Conservation (phyloP, 257 asterid genomes). For the Solanum sitiens region DNA sequence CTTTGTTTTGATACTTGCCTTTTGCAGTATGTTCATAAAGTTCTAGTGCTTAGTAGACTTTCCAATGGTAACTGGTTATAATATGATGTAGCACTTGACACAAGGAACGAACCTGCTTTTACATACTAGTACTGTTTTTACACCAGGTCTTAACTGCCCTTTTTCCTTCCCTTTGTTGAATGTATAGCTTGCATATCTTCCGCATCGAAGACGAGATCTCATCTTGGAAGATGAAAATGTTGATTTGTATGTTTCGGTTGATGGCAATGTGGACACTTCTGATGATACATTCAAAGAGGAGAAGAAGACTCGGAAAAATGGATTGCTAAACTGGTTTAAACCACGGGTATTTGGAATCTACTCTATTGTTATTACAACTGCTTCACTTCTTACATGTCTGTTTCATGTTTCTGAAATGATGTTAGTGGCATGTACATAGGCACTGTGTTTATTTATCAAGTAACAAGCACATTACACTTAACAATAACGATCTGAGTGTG, state of each 20-base stretch:
- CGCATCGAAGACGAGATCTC: constrained; percentile 91
- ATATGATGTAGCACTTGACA: background rate
- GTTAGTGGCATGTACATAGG: background rate
- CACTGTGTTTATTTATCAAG: background rate
- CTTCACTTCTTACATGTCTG: background rate
- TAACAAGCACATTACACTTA: background rate
- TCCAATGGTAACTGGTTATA: background rate
- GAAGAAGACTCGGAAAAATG: constrained; percentile 78
- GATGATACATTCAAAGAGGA: constrained; percentile 66
- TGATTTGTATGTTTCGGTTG: constrained; percentile 57
- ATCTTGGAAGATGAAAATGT: constrained; percentile 73
- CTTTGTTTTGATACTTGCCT: constrained; percentile 8
- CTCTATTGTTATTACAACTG: background rate
- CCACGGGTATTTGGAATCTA: constrained; percentile 53
- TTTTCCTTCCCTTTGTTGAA: background rate
- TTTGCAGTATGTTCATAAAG: constrained; percentile 8
- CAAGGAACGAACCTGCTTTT: background rate
- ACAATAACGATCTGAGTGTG: background rate
- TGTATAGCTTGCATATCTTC: constrained; percentile 95
- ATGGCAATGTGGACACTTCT: constrained; percentile 49
- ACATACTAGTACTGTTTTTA: background rate
- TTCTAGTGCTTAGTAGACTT: background rate
- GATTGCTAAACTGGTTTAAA: constrained; percentile 88
- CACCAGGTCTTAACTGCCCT: background rate
- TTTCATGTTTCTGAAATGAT: background rate